Evolutionary conservation across 306 rosid species (phyloP), one percentile per base, ranked within the genome.

Genomic region (Hippophae rhamnoides): DNA sequence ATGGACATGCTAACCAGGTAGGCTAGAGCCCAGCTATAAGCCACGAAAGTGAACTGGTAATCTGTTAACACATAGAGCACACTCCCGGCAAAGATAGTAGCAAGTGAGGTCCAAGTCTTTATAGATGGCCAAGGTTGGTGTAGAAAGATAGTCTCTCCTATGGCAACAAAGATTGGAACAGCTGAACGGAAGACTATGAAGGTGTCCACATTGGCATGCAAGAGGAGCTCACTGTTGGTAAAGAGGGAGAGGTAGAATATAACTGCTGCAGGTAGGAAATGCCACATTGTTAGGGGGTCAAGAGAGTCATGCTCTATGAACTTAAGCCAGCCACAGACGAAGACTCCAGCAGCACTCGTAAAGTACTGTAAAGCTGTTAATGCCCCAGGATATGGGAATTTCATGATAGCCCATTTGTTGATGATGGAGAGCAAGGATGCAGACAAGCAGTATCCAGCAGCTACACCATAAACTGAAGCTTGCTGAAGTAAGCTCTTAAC

Each of bases 361-460:
- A 89, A 83, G 78, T 89, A 85, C 78, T 89, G 94, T 25, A 85
- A 55, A 9, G 96, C 96, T 12, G 94, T 89, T 13, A 89, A 76
- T 1, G 96, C 94, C 0, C 96, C 96, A 0, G 96, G 96, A 69
- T 89, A 89, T 54, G 96, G 96, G 71, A 89, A 89, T 72, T 85
- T 85, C 90, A 85, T 80, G 25, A 89, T 74, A 56, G 96, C 96
- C 96, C 94, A 89, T 85, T 89, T 89, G 78, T 85, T 89, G 64
- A 89, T 89, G 52, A 89, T 85, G 42, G 96, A 89, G 31, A 89
- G 90, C 74, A 89, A 69, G 13, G 96, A 89, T 13, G 96, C 96
- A 43, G 96, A 89, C 49, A 89, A 62, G 72, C 96, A 89, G 66
- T 89, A 89, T 27, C 96, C 96, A 55, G 84, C 86, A 38, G 94